phyloP scores from a whole-genome alignment of 768 basidiomycete genomes.

The Lactarius quietus region DNA sequence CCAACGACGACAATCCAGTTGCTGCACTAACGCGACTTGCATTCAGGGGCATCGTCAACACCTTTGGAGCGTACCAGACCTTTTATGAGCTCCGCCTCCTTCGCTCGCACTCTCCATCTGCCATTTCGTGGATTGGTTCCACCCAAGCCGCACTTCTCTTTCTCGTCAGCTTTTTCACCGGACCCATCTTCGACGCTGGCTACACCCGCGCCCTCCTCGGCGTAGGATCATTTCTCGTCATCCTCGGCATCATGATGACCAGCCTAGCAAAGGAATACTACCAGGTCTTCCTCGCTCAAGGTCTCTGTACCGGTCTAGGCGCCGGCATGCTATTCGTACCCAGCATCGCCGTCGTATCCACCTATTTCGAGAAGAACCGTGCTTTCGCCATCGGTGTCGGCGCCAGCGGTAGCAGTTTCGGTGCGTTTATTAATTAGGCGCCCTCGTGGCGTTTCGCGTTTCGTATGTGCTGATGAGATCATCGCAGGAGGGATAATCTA shows the following conservation, averaged over 20 bases:
- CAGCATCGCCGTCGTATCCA: conserved; percentile 40
- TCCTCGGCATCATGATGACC: conserved; percentile 26
- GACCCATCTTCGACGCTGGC: conserved; percentile 28
- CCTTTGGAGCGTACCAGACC: conserved; percentile 26
- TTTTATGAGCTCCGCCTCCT: conserved; percentile 22
- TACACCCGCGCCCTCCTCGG: conserved; percentile 23
- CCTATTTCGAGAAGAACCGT: conserved; percentile 42
- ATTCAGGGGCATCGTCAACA: conserved; percentile 27
- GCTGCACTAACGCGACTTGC: not conserved
- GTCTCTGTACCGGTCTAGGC: conserved; percentile 41
- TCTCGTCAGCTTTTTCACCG: conserved; percentile 18
- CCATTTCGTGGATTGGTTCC: conserved; percentile 29
- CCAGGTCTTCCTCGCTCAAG: conserved; percentile 46
- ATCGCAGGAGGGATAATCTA: conserved; percentile 29
- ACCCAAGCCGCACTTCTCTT: conserved; percentile 25
- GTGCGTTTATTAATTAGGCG: too few species aligned
- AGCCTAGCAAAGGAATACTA: conserved; percentile 25
- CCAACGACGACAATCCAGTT: too few species aligned
- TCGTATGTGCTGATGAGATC: not conserved
- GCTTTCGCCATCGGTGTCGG: conserved; percentile 45
- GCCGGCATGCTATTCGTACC: conserved; percentile 46
- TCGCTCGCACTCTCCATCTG: conserved; percentile 17
- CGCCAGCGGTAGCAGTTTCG: conserved; percentile 36
- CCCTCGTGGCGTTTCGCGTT: too few species aligned
- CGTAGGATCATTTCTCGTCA: conserved; percentile 24